These are phyloP conservation scores for Byssoonygena ceratinophila DNA, from an alignment of 2,329 filamentous ascomycete genomes.

Conservation along the genomic window DNA sequence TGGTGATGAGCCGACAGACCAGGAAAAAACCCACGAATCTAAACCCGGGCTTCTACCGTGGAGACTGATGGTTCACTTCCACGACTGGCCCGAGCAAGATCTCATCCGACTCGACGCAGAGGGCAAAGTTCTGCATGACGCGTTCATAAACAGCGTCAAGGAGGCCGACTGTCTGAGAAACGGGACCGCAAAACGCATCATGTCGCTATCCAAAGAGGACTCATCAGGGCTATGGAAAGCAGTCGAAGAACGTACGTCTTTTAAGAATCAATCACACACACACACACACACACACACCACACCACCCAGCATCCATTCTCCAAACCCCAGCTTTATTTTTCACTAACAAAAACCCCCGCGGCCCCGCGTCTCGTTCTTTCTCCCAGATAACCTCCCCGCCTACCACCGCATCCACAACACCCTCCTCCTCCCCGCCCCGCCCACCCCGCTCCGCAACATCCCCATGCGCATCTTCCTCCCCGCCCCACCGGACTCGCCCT, in stretches of 20 bases:
- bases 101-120: constrained; percentile 48
- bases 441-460: constrained; percentile 66
- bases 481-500: constrained; percentile 45
- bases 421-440: constrained; percentile 58
- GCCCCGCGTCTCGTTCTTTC: not conserved
- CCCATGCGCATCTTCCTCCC: constrained; percentile 81
- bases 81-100: constrained; percentile 47
- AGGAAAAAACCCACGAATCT: not conserved
- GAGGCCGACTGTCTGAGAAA: constrained; percentile 82
- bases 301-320: too few species aligned
- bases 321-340: not conserved
- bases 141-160: constrained; percentile 60
- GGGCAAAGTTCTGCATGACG: constrained; percentile 50
- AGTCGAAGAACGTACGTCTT: constrained; percentile 56
- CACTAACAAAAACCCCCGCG: not conserved
- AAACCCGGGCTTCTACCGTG: constrained; percentile 42
- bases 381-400: constrained; percentile 56
- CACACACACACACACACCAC: not conserved
- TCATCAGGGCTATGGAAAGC: constrained; percentile 73
- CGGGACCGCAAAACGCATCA: constrained; percentile 78
- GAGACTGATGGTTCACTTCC: constrained; percentile 53
- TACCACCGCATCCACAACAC: constrained; percentile 66
- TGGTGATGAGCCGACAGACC: not conserved
- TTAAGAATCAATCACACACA: not conserved
- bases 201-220: constrained; percentile 75